Evolutionary conservation across 2,329 filamentous ascomycete genomes (phyloP).

Genomic region (Aspergillus clavatus): DNA sequence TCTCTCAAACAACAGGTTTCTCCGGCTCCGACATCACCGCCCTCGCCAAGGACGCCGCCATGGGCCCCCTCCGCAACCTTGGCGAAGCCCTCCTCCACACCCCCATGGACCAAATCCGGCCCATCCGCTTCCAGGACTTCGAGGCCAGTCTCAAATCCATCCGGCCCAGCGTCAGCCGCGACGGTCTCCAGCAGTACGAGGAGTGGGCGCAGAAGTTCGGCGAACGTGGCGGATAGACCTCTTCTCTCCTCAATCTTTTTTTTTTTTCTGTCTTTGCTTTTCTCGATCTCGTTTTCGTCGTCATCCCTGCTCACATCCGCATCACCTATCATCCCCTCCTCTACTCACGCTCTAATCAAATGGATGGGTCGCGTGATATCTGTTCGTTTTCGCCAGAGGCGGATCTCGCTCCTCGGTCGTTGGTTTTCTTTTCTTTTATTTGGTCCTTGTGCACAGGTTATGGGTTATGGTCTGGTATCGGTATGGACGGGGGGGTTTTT

Average conservation of each 20-base stretch:
- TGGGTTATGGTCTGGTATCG: too few relatives aligned
- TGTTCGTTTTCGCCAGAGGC: too few relatives aligned
- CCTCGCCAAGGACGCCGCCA: constrained; percentile 93
- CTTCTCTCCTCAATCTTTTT: neutral
- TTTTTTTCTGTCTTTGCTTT: neutral
- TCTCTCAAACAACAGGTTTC: constrained; percentile 62
- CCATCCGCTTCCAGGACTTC: constrained; percentile 80
- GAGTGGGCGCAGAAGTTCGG: constrained; percentile 93
- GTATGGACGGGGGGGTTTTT: too few relatives aligned
- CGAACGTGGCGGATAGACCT: constrained; percentile 56
- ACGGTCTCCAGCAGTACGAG: constrained; percentile 83
- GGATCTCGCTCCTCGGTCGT: too few relatives aligned
- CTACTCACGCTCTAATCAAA: too few relatives aligned
- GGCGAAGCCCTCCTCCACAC: constrained; percentile 87
- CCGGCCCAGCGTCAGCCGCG: constrained; percentile 79
- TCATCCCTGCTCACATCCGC: too few relatives aligned
- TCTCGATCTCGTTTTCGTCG: too few relatives aligned
- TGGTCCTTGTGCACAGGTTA: too few relatives aligned
- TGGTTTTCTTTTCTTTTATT: too few relatives aligned
- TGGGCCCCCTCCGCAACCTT: constrained; percentile 86
- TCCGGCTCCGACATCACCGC: constrained; percentile 96
- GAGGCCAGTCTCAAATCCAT: constrained; percentile 78
- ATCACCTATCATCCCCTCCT: too few relatives aligned
- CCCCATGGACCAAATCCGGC: constrained; percentile 88
- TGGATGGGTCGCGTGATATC: too few relatives aligned